Conservation (phyloP, 2,329 filamentous ascomycete species). For the Venturia carpophila region DNA sequence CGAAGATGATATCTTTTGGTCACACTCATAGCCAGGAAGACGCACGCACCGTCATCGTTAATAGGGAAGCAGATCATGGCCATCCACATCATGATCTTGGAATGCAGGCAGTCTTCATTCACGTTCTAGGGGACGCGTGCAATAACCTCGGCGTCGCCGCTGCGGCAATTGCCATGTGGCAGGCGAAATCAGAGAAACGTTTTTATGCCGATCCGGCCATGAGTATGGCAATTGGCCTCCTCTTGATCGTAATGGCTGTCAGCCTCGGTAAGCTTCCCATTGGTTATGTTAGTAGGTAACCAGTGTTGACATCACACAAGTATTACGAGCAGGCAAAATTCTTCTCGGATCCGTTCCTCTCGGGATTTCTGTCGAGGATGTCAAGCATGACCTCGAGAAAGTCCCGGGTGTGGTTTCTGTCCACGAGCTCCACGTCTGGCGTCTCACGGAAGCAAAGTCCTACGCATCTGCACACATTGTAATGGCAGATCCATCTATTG, state of each 20-base stretch:
- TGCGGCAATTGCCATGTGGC: slow-evolving; percentile 62
- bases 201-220: slow-evolving; percentile 67
- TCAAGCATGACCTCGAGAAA: slow-evolving; percentile 62
- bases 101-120: slow-evolving; percentile 62
- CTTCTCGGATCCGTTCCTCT: slow-evolving; percentile 58
- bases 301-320: background rate
- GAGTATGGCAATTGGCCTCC: slow-evolving; percentile 61
- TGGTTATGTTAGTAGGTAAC: background rate
- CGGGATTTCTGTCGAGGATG: slow-evolving; percentile 52
- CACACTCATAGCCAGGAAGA: slow-evolving; percentile 9
- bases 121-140: slow-evolving; percentile 63
- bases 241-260: slow-evolving; percentile 42
- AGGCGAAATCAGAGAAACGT: slow-evolving; percentile 47
- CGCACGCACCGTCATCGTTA: background rate
- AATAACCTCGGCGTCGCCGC: slow-evolving; percentile 72
- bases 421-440: slow-evolving; percentile 69
- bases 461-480: slow-evolving; percentile 64
- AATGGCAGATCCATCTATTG: slow-evolving; percentile 49
- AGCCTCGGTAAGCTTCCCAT: slow-evolving; percentile 9
- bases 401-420: slow-evolving; percentile 59
- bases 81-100: slow-evolving; percentile 46
- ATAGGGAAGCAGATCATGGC: background rate
- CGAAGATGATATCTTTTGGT: background rate
- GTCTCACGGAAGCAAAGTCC: slow-evolving; percentile 60
- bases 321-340: slow-evolving; percentile 47